phyloP scores from a whole-genome alignment of 176 grass and related monocot genomes.

The Echinochloa phyllopogon region DNA sequence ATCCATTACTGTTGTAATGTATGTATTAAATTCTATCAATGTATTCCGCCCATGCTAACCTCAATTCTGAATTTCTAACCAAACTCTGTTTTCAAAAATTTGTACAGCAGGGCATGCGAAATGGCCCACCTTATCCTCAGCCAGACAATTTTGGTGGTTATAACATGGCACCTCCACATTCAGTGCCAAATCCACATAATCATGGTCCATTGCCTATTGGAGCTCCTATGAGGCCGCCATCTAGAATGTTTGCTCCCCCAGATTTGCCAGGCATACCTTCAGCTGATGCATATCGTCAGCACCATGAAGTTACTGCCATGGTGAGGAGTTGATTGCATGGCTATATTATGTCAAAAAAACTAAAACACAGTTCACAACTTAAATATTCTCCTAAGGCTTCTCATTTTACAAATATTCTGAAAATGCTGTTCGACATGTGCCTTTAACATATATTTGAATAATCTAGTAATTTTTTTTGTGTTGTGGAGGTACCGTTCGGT shows the following conservation, averaged over 20 bases:
- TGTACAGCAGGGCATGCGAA: conserved; percentile 62
- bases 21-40: conserved; percentile 19
- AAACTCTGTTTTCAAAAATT: conserved; percentile 42
- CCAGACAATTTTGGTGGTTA: conserved; percentile 66
- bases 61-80: conserved; percentile 36
- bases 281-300: conserved; percentile 84
- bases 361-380: conserved; percentile 15
- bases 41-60: not conserved
- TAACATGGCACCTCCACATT: conserved; percentile 63
- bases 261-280: conserved; percentile 63
- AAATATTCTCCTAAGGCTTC: not conserved
- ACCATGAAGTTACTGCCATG: conserved; percentile 92
- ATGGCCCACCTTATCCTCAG: conserved; percentile 45
- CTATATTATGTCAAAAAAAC: conserved; percentile 29
- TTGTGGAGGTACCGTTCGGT: not conserved
- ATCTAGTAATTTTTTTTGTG: not conserved
- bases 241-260: conserved; percentile 44
- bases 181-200: conserved; percentile 53
- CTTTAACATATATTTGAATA: conserved; percentile 21
- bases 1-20: not conserved
- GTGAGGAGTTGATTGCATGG: conserved; percentile 58
- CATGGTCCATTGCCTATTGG: conserved; percentile 60
- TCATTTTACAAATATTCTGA: conserved; percentile 21
- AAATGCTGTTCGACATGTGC: conserved; percentile 6
- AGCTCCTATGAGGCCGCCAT: conserved; percentile 50